Conservation (phyloP, 2,329 filamentous ascomycete genomes). For the Pseudogymnoascus sp. region DNA sequence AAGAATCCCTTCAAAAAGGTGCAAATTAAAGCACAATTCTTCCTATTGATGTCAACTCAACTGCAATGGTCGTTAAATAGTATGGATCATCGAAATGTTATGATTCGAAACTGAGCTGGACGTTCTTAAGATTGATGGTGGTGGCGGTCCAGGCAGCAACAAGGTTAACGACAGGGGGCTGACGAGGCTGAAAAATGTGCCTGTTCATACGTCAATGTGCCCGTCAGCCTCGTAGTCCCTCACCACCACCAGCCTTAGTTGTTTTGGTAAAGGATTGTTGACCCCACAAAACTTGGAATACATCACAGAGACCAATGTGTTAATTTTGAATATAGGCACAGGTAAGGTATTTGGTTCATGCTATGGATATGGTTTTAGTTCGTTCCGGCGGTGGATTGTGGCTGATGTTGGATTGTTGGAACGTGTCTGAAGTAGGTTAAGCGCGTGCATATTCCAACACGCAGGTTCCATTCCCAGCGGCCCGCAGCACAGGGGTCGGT, state of each 20-base stretch:
- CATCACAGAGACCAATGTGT: neutral
- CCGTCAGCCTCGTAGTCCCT: neutral
- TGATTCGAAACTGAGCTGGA: neutral
- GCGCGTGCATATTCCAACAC: neutral
- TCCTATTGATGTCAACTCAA: neutral
- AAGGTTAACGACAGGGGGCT: neutral
- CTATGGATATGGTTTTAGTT: neutral
- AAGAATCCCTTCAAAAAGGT: neutral
- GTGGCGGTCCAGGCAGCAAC: neutral
- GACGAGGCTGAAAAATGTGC: neutral
- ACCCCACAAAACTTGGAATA: neutral
- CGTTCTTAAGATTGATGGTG: neutral
- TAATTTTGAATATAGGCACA: neutral
- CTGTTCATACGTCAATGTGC: no score
- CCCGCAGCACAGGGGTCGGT: neutral
- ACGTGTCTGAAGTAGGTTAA: neutral
- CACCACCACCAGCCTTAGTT: neutral
- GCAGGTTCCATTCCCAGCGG: neutral
- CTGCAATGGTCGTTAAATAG: neutral
- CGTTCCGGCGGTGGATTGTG: neutral
- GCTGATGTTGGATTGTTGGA: neutral
- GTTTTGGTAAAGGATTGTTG: no score
- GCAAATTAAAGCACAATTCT: neutral
- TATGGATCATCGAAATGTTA: neutral
- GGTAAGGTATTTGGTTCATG: no score